These are phyloP conservation scores for Alternaria tenuissima DNA, from an alignment of 2,329 filamentous ascomycete genomes.

Conservation along the genomic window DNA sequence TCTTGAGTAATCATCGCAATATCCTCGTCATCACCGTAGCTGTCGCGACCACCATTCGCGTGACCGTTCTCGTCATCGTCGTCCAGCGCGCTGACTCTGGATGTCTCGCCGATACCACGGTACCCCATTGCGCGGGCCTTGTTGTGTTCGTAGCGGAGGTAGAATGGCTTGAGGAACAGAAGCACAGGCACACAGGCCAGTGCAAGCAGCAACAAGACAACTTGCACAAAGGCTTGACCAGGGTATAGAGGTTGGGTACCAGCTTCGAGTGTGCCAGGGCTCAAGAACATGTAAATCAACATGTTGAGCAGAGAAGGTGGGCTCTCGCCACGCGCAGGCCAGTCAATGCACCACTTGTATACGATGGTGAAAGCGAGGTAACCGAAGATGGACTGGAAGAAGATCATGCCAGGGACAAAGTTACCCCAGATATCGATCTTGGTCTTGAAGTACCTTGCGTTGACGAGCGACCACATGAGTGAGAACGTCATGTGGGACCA, in stretches of 20 bases:
- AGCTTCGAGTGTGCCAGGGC: constrained; percentile 78
- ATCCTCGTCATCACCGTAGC: constrained; percentile 78
- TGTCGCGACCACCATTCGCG: constrained; percentile 68
- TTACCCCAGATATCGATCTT: constrained; percentile 97
- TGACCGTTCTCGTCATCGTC: constrained; percentile 77
- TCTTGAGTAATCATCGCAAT: constrained; percentile 90
- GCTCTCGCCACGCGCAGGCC: constrained; percentile 70
- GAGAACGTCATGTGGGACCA: constrained; percentile 99
- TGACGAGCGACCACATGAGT: constrained; percentile 89
- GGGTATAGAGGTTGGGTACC: constrained; percentile 70
- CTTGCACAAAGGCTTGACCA: constrained; percentile 79
- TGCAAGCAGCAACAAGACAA: constrained; percentile 80
- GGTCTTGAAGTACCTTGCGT: constrained; percentile 92
- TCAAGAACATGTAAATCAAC: constrained; percentile 99
- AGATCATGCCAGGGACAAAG: constrained; percentile 98
- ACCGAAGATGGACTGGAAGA: constrained; percentile 98
- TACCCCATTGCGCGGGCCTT: constrained; percentile 86
- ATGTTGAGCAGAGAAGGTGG: constrained; percentile 95
- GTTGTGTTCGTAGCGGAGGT: constrained; percentile 94
- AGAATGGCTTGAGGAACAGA: constrained; percentile 94
- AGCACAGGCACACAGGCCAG: constrained; percentile 87
- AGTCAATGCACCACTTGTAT: constrained; percentile 97
- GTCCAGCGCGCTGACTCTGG: constrained; percentile 87
- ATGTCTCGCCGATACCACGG: constrained; percentile 88
- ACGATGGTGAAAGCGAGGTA: constrained; percentile 94